Evolutionary conservation across 164 flowering plant species (phyloP).

Genomic region (Annona squamosa): DNA sequence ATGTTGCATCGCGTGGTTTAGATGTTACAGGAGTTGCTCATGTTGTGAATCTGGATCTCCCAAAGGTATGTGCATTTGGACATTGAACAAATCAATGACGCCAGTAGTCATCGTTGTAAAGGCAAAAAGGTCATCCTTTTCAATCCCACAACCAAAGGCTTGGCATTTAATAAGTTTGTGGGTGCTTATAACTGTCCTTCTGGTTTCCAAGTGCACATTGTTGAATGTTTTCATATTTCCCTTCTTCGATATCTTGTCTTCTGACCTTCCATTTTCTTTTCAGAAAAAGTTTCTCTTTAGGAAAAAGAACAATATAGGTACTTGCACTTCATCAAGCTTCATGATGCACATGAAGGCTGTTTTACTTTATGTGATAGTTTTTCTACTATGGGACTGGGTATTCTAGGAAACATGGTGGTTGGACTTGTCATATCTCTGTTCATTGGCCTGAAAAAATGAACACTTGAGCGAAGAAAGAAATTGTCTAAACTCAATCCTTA

Average conservation of each 20-base stretch:
- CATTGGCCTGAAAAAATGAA: background rate
- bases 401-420: background rate
- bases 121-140: no score
- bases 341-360: background rate
- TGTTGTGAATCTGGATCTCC: slow-evolving; percentile 66
- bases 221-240: background rate
- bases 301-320: background rate
- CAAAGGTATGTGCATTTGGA: slow-evolving; percentile 39
- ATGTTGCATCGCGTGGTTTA: slow-evolving; percentile 75
- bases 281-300: background rate
- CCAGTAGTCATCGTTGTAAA: background rate
- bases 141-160: background rate
- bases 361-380: background rate
- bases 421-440: background rate
- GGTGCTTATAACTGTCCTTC: background rate
- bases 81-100: background rate
- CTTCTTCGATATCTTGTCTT: background rate
- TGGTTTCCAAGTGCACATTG: background rate
- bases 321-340: background rate
- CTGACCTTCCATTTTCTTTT: background rate
- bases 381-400: background rate
- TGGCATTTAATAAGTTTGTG: background rate
- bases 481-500: background rate
- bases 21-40: slow-evolving; percentile 67
- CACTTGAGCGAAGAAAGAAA: background rate